Evolutionary conservation across 1,284 basidiomycete genomes (phyloP), one percentile per base, ranked within the genome.

Genomic region (Ustilago crameri): DNA sequence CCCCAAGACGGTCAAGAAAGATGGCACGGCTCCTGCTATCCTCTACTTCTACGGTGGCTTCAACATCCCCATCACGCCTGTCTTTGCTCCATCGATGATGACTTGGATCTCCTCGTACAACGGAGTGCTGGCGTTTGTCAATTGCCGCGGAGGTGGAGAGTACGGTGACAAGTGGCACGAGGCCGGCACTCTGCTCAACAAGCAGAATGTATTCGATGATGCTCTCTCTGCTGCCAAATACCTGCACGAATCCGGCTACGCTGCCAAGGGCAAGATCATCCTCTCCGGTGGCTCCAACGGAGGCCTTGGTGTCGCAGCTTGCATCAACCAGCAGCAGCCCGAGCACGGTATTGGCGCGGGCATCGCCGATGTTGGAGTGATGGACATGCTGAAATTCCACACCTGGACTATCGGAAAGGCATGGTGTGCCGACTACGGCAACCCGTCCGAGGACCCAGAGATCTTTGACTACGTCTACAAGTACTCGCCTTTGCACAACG

Each of bases 371-470:
- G 81, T 82, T 0, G 81, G 81, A 17, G 91, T 93, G 1, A 86
- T 90, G 67, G 92, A 94, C 84, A 86, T 93, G 74, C 87, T 94
- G 65, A 75, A 76, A 57, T 81, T 82, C 70, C 64, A 73, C 32
- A 63, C 69, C 9, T 82, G 74, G 72, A 82, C 79, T 14, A 81
- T 81, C 87, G 90, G 91, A 42, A 87, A 87, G 59, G 90, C 90
- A 1, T 94, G 92, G 93, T 88, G 86, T 2, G 87, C 89, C 20
- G 92, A 93, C 83, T 93, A 90, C 74, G 92, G 92, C n/a, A 86
- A 92, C 78, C 90, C 92, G 5, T 88, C 90, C 23, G 77, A 78
- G 26, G 78, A 80, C 43, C 69, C 75, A 0, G 61, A 61, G 40
- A 68, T 75, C 45, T 78, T 82, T 44, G 81, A 82, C 60, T 79